Evolutionary conservation across 2,329 filamentous ascomycete species (phyloP).

Genomic region (Clarireedia monteithiana): DNA sequence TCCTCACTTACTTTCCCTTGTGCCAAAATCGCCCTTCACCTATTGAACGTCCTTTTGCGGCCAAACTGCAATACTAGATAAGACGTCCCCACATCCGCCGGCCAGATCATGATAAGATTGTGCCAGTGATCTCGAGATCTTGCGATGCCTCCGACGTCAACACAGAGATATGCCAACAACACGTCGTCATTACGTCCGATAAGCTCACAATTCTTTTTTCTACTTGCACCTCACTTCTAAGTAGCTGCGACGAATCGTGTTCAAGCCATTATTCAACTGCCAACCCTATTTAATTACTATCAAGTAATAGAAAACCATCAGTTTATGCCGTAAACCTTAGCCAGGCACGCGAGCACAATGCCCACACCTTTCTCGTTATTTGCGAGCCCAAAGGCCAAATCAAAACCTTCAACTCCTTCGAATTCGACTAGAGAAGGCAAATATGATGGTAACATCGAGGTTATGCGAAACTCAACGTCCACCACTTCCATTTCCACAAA

Average conservation of each 20-base stretch:
- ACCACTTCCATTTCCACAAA: not conserved
- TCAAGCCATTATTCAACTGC: not conserved
- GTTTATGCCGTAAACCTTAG: constrained; percentile 3
- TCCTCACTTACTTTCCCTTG: too few relatives aligned
- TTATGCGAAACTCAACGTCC: not conserved
- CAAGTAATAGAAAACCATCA: constrained; percentile 6
- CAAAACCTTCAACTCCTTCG: not conserved
- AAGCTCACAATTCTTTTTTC: not conserved
- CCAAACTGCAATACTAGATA: not conserved
- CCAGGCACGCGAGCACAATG: constrained; percentile 8
- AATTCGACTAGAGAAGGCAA: not conserved
- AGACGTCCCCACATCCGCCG: not conserved
- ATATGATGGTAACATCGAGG: not conserved
- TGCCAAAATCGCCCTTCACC: too few relatives aligned
- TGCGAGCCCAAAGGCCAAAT: constrained; percentile 2
- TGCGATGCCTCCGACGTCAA: not conserved
- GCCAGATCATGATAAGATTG: constrained; percentile 2
- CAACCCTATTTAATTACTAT: constrained; percentile 1
- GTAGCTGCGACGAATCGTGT: constrained; percentile 2
- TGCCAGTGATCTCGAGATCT: not conserved
- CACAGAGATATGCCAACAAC: not conserved
- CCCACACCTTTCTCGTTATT: constrained; percentile 7
- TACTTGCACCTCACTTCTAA: not conserved
- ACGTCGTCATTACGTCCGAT: not conserved
- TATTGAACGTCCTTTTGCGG: not conserved